Evolutionary conservation across 208 protist genomes (phyloP), one percentile per base, ranked within the genome.

Genomic region (Phytomonas francai): DNA sequence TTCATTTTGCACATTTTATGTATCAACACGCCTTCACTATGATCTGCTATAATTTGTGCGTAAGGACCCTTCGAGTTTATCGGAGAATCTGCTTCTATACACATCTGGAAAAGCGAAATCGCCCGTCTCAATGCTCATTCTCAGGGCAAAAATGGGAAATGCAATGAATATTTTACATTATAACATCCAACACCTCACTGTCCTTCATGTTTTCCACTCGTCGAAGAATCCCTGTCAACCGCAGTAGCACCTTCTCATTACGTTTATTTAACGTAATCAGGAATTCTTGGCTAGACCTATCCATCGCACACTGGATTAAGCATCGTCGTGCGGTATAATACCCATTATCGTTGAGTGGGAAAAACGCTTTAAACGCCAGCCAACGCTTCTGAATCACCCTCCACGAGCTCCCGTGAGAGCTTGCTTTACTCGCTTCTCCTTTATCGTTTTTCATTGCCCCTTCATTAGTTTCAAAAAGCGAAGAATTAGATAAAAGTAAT

Each of bases 331-430:
- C 34, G 34, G 34, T 39, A 9, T 39, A 39, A 9, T 39, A 39
- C 6, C 34, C 34, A 39, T 83, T 76, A 19, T 83, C 81, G 36
- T 80, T 72, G 6, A 80, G 51, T 0, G 84, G 82, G 61, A 84
- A 93, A 29, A 89, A 77, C 12, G 76, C 67, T 64, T 93, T 84
- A 57, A 90, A 88, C 12, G 84, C 78, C 11, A 56, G 56, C 81
- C 83, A 93, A 3, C 87, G 87, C 61, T 82, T 70, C 0, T 27
- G 59, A 22, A 77, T 67, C 3, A 65, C 67, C 36, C 70, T 56
- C 42, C 68, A 49, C 2, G 63, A 69, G 61, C 22, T 22, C n/a
- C 56, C 56, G 9, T 28, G 28, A 16, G 25, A 7, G 8, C 30
- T 59, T 0, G 25, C 9, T n/a, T 34, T 31, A 25, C 4, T 42